Evolutionary conservation across 139 green algal genomes (phyloP).

Genomic region (Chlamydomonas schloesseri): DNA sequence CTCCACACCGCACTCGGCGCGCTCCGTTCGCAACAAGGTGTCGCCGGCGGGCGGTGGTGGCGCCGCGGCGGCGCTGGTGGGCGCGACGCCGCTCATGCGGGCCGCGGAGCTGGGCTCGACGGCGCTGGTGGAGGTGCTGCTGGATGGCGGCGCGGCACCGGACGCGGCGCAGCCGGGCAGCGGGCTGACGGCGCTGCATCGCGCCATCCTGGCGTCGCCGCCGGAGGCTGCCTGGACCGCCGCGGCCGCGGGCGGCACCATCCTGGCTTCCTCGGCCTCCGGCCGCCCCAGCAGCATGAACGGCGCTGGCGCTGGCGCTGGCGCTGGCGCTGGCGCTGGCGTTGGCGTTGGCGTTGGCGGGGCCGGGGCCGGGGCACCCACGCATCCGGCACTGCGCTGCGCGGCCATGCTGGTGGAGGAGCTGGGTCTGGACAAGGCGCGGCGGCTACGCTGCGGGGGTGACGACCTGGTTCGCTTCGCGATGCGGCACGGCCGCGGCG

Average conservation of each 20-base stretch:
- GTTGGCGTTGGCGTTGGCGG: too few species aligned
- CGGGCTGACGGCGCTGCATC: conserved; percentile 31
- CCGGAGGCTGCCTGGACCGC: neutral
- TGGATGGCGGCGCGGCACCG: neutral
- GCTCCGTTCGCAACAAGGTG: too few species aligned
- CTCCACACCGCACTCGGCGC: too few species aligned
- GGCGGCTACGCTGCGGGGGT: neutral
- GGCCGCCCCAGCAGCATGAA: neutral
- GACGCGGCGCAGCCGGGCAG: neutral
- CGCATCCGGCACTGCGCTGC: neutral
- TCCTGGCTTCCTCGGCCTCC: too few species aligned
- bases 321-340: too few species aligned
- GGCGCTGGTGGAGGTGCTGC: conserved; percentile 10
- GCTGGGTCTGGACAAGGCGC: neutral
- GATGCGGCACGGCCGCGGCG: neutral
- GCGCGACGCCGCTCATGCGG: conserved; percentile 36
- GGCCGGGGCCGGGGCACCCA: neutral
- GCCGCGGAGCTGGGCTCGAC: neutral
- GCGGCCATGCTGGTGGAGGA: neutral
- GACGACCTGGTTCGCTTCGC: conserved; percentile 33
- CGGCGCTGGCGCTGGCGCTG: neutral
- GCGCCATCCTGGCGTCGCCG: neutral
- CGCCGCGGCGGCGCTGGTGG: conserved; percentile 4
- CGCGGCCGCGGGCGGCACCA: neutral
- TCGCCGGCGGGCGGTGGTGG: too few species aligned